Evolutionary conservation across 106 monocot genomes (phyloP).

Genomic region (Allium sativum): DNA sequence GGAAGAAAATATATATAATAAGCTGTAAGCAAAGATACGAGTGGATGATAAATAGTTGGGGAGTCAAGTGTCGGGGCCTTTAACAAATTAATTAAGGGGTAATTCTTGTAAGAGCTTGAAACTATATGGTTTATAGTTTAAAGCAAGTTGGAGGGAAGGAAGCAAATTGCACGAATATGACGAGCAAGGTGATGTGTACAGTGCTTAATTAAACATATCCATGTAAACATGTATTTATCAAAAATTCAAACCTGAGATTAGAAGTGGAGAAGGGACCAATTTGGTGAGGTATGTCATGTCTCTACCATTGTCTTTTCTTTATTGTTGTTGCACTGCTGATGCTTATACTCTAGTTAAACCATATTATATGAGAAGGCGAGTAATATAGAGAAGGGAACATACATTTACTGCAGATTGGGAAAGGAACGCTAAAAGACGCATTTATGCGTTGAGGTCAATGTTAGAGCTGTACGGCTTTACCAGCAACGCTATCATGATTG

Average conservation of each 20-base stretch:
- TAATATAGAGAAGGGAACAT: too few species aligned
- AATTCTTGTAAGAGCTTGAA: neutral
- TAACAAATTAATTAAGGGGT: neutral
- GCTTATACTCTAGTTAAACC: too few species aligned
- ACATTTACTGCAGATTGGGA: too few species aligned
- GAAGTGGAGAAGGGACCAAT: neutral
- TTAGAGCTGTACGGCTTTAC: too few species aligned
- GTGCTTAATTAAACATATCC: neutral
- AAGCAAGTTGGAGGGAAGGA: neutral
- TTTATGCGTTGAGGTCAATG: too few species aligned
- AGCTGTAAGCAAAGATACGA: too few species aligned
- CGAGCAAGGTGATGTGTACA: constrained; percentile 2
- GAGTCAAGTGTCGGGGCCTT: neutral
- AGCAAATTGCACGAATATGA: constrained; percentile 4
- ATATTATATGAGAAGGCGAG: too few species aligned
- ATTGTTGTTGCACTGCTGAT: neutral
- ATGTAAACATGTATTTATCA: neutral
- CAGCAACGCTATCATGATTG: too few species aligned
- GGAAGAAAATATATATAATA: neutral
- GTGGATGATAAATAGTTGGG: neutral
- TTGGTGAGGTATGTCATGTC: neutral
- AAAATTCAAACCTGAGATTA: neutral
- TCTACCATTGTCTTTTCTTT: neutral
- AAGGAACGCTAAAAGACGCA: too few species aligned
- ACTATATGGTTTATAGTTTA: neutral